Evolutionary conservation across 2,329 filamentous ascomycete genomes (phyloP), one percentile per base, ranked within the genome.

Genomic region (Sporothrix schenckii): DNA sequence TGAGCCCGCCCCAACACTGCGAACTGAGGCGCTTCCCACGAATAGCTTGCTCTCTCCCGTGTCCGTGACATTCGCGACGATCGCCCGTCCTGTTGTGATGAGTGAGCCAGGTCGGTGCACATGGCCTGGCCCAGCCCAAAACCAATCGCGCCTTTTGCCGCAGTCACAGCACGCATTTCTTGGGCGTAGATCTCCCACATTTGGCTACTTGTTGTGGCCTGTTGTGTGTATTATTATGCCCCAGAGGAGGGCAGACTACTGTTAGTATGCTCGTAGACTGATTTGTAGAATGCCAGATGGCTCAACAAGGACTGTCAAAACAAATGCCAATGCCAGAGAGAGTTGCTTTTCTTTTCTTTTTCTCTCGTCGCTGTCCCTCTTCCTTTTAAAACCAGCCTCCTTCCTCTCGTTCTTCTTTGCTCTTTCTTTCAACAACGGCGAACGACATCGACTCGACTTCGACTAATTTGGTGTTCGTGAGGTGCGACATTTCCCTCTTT

Each of bases 401-500:
- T 27, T 63, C 60, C 47, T 19, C 53, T 63, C 75, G 72, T 63
- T 53, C 27, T 39, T 65, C 60, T 67, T 69, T 61, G 70, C 69
- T 65, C 70, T 67, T 71, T 72, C 75, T 77, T 77, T 77, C 79
- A 76, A 80, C 80, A 84, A 83, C 83, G 82, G 83, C 82, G 83
- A 83, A 83, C 83, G 83, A 80, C 80, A 79, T 76, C 79, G 70
- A 52, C 27, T 72, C 69, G 72, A 73, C 73, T 71, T 74, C 73
- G 77, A 80, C 77, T 79, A 49, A 16, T 81, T 80, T 78, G 79
- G 81, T 75, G 70, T 77, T 83, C 82, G 83, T 85, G 83, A 75
- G 74, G 74, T 73, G 74, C 73, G 72, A 73, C 73, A 73, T 61
- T 70, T 71, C 71, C 71, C 72, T 72, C 71, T 69, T 50, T 49